phyloP scores from a whole-genome alignment of 345 rosid species.

The Capsella bursapastoris region DNA sequence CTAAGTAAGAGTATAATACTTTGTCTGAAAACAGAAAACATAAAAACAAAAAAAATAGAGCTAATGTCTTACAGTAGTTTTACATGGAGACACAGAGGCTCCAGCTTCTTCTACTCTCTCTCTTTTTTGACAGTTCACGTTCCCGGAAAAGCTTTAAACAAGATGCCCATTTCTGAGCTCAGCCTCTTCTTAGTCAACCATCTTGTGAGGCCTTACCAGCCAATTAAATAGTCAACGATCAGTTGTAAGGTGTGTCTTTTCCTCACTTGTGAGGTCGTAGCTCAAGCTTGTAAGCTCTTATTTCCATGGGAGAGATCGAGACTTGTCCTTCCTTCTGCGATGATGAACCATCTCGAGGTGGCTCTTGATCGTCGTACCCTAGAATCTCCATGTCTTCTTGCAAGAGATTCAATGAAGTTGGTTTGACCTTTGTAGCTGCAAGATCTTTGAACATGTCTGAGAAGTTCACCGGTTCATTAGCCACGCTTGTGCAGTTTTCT shows the following conservation, averaged over 20 bases:
- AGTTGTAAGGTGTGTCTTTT: neutral
- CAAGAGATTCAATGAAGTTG: constrained; percentile 89
- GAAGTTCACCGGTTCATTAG: constrained; percentile 70
- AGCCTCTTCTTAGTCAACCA: constrained; percentile 30
- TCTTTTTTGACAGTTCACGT: constrained; percentile 9
- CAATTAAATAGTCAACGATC: constrained; percentile 15
- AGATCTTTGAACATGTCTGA: constrained; percentile 78
- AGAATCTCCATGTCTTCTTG: constrained; percentile 78
- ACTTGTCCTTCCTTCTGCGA: constrained; percentile 58
- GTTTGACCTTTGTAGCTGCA: constrained; percentile 58
- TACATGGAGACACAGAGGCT: constrained; percentile 26
- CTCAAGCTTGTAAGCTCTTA: constrained; percentile 92
- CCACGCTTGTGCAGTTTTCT: constrained; percentile 61
- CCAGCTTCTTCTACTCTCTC: constrained; percentile 24
- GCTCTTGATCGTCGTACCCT: constrained; percentile 68
- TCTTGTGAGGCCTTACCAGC: constrained; percentile 30
- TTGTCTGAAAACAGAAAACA: neutral
- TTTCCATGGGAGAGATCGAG: constrained; percentile 85
- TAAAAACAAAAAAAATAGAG: neutral
- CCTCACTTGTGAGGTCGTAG: constrained; percentile 55
- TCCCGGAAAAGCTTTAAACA: constrained; percentile 24
- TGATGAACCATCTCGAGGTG: constrained; percentile 51
- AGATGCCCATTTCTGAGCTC: constrained; percentile 15
- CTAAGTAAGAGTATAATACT: constrained; percentile 21
- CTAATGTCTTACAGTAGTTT: constrained; percentile 32